A percentile compares a stretch with the other conserved stretches of the same genome.
Evolutionary conservation across 371 early-diverging fungal species (phyloP).

Genomic region (Saksenaea oblongispora): DNA sequence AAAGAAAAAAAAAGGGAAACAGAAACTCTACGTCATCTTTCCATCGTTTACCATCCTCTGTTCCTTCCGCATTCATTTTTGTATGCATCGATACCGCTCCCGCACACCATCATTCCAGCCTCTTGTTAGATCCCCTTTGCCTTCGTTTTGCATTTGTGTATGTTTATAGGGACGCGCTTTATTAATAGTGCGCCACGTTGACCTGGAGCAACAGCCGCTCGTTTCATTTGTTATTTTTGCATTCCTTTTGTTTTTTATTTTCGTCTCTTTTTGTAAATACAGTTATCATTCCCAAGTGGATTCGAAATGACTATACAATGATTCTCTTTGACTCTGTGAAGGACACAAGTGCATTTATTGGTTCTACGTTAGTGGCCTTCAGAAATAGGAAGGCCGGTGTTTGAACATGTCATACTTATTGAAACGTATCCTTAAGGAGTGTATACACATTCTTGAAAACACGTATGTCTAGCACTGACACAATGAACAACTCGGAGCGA

Average conservation of each 20-base stretch:
- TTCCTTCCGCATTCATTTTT: background rate
- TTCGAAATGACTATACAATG: background rate
- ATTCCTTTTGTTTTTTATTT: background rate
- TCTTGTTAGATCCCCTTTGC: no score
- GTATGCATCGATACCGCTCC: background rate
- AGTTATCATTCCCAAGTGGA: background rate
- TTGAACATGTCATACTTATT: no score
- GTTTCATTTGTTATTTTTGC: background rate
- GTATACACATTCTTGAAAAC: no score
- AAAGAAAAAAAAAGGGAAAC: background rate
- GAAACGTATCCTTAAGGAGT: no score
- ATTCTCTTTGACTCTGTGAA: no score
- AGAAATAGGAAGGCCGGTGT: no score
- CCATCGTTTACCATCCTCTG: background rate
- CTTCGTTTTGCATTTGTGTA: background rate
- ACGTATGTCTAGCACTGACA: no score
- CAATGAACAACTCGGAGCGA: no score
- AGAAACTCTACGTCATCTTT: background rate
- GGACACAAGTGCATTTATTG: no score
- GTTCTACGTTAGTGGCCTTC: no score
- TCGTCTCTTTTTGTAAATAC: no score
- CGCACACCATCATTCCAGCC: no score
- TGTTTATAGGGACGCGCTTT: background rate
- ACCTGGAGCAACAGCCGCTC: background rate
- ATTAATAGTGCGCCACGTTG: background rate